A percentile compares a stretch with the other conserved stretches of the same genome.
Conservation (phyloP, 257 asterid genomes). For the Solanum virginianum region DNA sequence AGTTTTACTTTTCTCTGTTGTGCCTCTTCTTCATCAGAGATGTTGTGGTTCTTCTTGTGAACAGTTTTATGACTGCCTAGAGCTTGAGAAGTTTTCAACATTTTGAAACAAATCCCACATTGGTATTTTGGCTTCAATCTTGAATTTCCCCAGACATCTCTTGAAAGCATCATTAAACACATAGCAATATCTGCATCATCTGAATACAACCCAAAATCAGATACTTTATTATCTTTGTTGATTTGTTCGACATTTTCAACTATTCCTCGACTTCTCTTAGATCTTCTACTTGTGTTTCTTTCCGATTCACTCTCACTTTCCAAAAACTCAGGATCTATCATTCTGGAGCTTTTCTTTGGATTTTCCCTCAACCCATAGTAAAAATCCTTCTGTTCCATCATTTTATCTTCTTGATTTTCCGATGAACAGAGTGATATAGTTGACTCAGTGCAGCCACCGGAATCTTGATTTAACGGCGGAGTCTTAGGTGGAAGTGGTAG, state of each 20-base stretch:
- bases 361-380: conserved; percentile 17
- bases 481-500: conserved; percentile 47
- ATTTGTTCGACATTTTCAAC: not conserved
- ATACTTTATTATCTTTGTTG: not conserved
- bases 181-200: conserved; percentile 45
- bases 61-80: conserved; percentile 12
- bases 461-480: conserved; percentile 5
- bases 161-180: conserved; percentile 59
- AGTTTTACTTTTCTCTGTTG: not conserved
- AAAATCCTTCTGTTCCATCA: not conserved
- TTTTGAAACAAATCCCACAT: conserved; percentile 23
- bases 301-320: conserved; percentile 26
- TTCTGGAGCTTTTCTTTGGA: conserved; percentile 18
- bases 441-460: conserved; percentile 15
- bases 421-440: conserved; percentile 18
- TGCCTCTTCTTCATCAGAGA: not conserved
- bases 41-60: not conserved
- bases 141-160: conserved; percentile 24
- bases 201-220: conserved; percentile 8
- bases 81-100: conserved; percentile 33
- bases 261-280: conserved; percentile 13
- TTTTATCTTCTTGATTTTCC: conserved; percentile 1
- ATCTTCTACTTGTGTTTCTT: conserved; percentile 7
- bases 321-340: conserved; percentile 26
- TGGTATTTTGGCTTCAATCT: not conserved